A percentile compares a stretch with the other conserved stretches of the same genome.
Evolutionary conservation across 1,139 yeast species (phyloP).

Genomic region (Hyphopichia fennica): DNA sequence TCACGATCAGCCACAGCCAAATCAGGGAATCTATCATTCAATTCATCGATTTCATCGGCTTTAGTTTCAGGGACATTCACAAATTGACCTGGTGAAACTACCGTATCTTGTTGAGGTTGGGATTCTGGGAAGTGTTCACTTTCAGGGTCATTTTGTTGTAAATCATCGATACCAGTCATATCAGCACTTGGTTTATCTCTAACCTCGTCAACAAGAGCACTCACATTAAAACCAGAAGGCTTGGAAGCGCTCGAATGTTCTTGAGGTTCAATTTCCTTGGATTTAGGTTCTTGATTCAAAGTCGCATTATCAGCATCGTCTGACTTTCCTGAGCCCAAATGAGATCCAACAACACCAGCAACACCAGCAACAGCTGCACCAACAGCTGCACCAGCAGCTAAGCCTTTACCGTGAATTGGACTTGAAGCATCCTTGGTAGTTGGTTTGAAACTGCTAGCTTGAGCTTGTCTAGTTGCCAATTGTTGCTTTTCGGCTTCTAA

Average conservation of each 20-base stretch:
- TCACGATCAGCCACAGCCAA: slow-evolving; percentile 11
- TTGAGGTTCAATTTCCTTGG: slow-evolving; percentile 2
- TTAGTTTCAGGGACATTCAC: slow-evolving; percentile 5
- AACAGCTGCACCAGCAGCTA: slow-evolving; percentile 27
- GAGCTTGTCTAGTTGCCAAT: slow-evolving; percentile 18
- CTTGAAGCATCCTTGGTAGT: slow-evolving; percentile 9
- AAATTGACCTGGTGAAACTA: neutral
- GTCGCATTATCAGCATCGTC: slow-evolving; percentile 1
- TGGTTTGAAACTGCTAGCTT: slow-evolving; percentile 23
- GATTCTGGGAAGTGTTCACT: neutral
- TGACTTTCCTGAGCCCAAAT: slow-evolving; percentile 5
- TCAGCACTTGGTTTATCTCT: slow-evolving; percentile 24
- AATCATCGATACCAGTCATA: slow-evolving; percentile 29
- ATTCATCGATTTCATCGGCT: slow-evolving; percentile 9
- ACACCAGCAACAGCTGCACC: slow-evolving; percentile 26
- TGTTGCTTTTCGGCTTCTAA: slow-evolving; percentile 34
- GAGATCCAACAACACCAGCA: slow-evolving; percentile 15
- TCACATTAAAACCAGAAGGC: slow-evolving; percentile 5
- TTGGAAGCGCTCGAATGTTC: neutral
- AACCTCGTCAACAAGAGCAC: slow-evolving; percentile 25
- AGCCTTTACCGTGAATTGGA: slow-evolving; percentile 14
- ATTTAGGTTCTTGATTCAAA: neutral
- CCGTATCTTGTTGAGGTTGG: neutral
- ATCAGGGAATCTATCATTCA: slow-evolving; percentile 17
- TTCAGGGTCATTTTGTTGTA: slow-evolving; percentile 10